Evolutionary conservation across 129 eudicot species (phyloP).

Genomic region (Flaveria robusta): DNA sequence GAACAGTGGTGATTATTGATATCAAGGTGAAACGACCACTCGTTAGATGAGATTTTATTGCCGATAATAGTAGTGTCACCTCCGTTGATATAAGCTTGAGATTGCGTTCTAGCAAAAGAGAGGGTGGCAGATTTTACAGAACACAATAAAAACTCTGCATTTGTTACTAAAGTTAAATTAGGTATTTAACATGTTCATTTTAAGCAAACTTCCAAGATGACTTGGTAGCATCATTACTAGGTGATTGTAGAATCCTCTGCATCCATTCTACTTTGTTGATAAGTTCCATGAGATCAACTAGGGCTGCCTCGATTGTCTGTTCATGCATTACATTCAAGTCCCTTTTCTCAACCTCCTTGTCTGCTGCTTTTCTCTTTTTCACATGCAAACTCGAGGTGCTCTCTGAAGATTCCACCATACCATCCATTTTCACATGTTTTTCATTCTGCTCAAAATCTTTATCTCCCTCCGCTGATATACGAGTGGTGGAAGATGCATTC

Average conservation of each 20-base stretch:
- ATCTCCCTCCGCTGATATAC: not conserved
- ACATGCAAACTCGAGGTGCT: not conserved
- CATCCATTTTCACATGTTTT: not conserved
- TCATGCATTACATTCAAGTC: not conserved
- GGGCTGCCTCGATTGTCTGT: no score
- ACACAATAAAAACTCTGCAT: not conserved
- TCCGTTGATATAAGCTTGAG: no score
- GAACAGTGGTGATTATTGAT: no score
- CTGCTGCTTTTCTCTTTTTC: not conserved
- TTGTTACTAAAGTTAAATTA: not conserved
- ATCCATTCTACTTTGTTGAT: not conserved
- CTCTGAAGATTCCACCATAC: conserved; percentile 5
- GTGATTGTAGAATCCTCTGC: not conserved
- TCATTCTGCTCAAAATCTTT: not conserved
- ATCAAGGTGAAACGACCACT: no score
- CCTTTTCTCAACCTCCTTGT: not conserved
- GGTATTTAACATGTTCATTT: not conserved
- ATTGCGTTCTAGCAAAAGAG: no score
- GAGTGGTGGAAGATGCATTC: conserved; percentile 12
- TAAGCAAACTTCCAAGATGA: conserved; percentile 7
- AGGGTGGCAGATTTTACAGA: no score
- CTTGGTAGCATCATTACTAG: not conserved
- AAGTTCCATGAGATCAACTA: no score
- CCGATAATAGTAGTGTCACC: no score
- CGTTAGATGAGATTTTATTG: no score